phyloP scores from a whole-genome alignment of 2,329 filamentous ascomycete genomes.

The Ophiostoma sp. region DNA sequence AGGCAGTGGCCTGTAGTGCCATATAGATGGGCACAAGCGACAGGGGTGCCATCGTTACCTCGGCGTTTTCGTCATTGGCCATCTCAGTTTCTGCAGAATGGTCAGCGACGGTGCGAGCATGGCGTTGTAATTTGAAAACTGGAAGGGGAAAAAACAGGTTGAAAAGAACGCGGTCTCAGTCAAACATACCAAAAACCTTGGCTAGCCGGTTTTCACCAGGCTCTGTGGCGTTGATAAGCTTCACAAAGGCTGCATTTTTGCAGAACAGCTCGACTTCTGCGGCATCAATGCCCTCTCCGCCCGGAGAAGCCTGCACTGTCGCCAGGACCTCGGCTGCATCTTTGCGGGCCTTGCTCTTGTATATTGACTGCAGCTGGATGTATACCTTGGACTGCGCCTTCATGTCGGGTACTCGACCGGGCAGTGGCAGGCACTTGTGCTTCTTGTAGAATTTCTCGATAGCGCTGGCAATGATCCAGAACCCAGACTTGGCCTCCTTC shows the following conservation, averaged over 20 bases:
- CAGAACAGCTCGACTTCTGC: conserved; percentile 86
- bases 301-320: conserved; percentile 50
- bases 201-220: conserved; percentile 42
- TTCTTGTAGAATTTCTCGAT: conserved; percentile 69
- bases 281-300: conserved; percentile 53
- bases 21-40: conserved; percentile 67
- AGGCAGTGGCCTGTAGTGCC: conserved; percentile 52
- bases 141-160: too few relatives aligned
- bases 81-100: conserved; percentile 46
- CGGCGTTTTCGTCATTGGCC: conserved; percentile 48
- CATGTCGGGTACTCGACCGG: conserved; percentile 91
- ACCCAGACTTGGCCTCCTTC: conserved; percentile 45
- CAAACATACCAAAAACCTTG: conserved; percentile 49
- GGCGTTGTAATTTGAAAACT: not conserved
- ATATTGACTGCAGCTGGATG: conserved; percentile 83
- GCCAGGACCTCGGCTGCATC: conserved; percentile 71
- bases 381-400: conserved; percentile 90
- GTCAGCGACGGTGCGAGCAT: conserved; percentile 21
- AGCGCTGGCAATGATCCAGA: conserved; percentile 85
- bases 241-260: conserved; percentile 90
- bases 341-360: conserved; percentile 77
- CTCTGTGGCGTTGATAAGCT: conserved; percentile 62
- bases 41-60: conserved; percentile 44
- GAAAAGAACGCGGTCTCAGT: too few relatives aligned
- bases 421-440: conserved; percentile 70